These are phyloP conservation scores for Boeremia lycopersici DNA, from an alignment of 2,329 filamentous ascomycete genomes.

Conservation along the genomic window DNA sequence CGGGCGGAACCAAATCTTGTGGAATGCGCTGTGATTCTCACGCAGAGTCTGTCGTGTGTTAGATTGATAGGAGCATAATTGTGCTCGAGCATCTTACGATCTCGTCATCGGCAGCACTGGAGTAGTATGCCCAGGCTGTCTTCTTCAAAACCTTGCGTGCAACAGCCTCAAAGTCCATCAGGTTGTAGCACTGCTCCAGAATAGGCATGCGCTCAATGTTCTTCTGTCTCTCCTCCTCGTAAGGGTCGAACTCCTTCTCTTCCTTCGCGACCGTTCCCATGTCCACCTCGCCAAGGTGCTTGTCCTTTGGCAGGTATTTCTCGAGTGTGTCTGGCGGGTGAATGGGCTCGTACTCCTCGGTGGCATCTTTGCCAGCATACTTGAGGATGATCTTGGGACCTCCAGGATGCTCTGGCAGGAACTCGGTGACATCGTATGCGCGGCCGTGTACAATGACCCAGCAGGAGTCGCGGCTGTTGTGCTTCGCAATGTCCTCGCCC, in stretches of 20 bases:
- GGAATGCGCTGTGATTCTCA: conserved; percentile 94
- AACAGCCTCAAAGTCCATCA: conserved; percentile 87
- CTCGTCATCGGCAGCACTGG: conserved; percentile 87
- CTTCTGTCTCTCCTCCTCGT: conserved; percentile 76
- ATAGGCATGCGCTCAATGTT: conserved; percentile 58
- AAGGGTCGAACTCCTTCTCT: conserved; percentile 56
- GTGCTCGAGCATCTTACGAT: conserved; percentile 62
- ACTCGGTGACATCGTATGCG: conserved; percentile 71
- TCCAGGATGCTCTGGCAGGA: conserved; percentile 68
- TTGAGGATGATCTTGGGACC: conserved; percentile 91
- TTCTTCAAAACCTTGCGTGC: conserved; percentile 93
- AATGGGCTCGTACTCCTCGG: conserved; percentile 60
- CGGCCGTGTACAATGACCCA: conserved; percentile 73
- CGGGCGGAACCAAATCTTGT: conserved; percentile 97
- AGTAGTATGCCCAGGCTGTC: conserved; percentile 97
- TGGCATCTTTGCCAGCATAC: conserved; percentile 61
- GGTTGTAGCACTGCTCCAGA: conserved; percentile 54
- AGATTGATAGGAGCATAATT: neutral
- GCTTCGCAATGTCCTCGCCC: conserved; percentile 64
- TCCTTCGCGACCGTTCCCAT: conserved; percentile 45
- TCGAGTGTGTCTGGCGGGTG: conserved; percentile 55
- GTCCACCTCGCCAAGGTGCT: conserved; percentile 49
- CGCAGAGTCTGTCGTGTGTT: conserved; percentile 72
- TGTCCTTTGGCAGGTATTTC: conserved; percentile 51
- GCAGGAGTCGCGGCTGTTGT: conserved; percentile 78